A percentile compares a stretch with the other conserved stretches of the same genome.
phyloP scores from a whole-genome alignment of 2,329 filamentous ascomycete genomes.

The Aspergillus arachidicola region DNA sequence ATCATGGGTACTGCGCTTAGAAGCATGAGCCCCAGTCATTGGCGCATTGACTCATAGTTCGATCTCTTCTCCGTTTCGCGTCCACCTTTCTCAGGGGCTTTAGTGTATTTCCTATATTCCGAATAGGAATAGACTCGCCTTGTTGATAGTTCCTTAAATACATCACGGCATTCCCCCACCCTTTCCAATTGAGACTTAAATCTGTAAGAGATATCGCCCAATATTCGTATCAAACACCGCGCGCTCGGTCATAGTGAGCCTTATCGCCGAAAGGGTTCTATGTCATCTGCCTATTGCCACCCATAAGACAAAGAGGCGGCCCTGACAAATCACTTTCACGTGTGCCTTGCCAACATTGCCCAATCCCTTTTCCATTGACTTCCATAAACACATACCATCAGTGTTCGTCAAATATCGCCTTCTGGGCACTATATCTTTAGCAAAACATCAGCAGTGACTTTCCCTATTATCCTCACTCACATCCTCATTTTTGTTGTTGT shows the following conservation, averaged over 20 bases:
- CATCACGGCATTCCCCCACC: not conserved
- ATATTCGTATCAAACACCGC: not conserved
- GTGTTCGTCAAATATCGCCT: constrained; percentile 7
- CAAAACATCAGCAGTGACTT: not conserved
- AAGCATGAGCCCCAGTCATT: constrained; percentile 20
- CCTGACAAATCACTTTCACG: constrained; percentile 32
- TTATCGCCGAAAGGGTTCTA: constrained; percentile 23
- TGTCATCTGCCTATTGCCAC: constrained; percentile 27
- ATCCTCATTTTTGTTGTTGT: not conserved
- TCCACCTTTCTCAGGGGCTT: not conserved
- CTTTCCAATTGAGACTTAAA: not conserved
- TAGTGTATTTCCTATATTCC: constrained; percentile 1
- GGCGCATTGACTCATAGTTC: constrained; percentile 28
- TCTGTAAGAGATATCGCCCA: not conserved
- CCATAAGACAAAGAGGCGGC: constrained; percentile 23
- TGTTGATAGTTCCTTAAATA: constrained; percentile 1
- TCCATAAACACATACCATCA: constrained; percentile 23
- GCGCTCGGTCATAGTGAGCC: constrained; percentile 16
- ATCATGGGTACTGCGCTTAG: constrained; percentile 18
- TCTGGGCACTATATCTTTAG: constrained; percentile 1
- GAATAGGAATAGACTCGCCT: not conserved
- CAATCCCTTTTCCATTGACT: constrained; percentile 23
- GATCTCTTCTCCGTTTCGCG: constrained; percentile 7
- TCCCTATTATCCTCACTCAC: not conserved
- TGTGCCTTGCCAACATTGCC: constrained; percentile 23